These are phyloP conservation scores for Barnettozyma botsteinii DNA, from an alignment of 805 yeast species.

Conservation along the genomic window DNA sequence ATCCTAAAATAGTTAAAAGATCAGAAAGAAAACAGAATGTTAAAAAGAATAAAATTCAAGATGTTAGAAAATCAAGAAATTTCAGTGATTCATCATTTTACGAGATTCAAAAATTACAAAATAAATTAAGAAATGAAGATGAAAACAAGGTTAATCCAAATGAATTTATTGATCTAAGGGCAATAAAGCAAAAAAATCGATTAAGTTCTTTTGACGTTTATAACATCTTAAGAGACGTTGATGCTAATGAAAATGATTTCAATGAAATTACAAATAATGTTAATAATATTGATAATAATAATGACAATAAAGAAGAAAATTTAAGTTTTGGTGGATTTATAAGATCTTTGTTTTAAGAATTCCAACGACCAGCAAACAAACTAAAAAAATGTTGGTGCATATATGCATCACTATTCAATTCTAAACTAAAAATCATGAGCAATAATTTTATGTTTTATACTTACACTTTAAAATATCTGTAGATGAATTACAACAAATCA, in stretches of 20 bases:
- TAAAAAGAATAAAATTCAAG: background rate
- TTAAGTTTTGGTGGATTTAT: slow-evolving; percentile 18
- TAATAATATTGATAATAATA: background rate
- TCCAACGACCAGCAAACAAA: too few relatives aligned
- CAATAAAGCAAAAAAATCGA: slow-evolving; percentile 8
- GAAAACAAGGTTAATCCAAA: background rate
- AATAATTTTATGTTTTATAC: too few relatives aligned
- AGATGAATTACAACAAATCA: background rate
- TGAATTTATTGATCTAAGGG: slow-evolving; percentile 7
- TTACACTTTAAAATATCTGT: too few relatives aligned
- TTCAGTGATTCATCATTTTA: slow-evolving; percentile 9
- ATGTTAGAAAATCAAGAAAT: slow-evolving; percentile 2
- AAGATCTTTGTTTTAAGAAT: slow-evolving; percentile 15
- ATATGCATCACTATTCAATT: background rate
- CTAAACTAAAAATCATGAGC: too few relatives aligned
- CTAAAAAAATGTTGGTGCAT: too few relatives aligned
- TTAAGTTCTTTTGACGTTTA: slow-evolving; percentile 23
- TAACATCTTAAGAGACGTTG: slow-evolving; percentile 16
- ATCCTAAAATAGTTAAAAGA: slow-evolving; percentile 15
- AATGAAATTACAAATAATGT: background rate
- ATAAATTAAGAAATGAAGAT: slow-evolving; percentile 3
- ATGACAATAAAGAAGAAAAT: slow-evolving; percentile 7
- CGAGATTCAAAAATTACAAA: slow-evolving; percentile 10
- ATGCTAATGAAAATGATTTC: background rate
- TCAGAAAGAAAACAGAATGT: slow-evolving; percentile 1